A percentile compares a stretch with the other conserved stretches of the same genome.
These are phyloP conservation scores for Zasmidium citrigriseum DNA, from an alignment of 2,329 filamentous ascomycete genomes.

Conservation along the genomic window DNA sequence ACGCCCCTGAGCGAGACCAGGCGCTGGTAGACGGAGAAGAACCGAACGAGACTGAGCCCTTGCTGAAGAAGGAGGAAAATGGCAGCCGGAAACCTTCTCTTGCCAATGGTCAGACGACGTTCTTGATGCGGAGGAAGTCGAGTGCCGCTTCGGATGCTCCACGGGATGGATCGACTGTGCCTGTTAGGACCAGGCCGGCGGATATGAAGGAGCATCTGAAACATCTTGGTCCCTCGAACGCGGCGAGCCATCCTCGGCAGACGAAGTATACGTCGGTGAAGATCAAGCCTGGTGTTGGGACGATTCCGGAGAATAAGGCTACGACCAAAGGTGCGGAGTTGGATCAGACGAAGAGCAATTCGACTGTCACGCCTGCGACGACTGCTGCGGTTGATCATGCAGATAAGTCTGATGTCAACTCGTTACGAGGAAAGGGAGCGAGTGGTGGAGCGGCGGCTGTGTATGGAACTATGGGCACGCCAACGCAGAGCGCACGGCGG, in stretches of 20 bases:
- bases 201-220: conserved; percentile 62
- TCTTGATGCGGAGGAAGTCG: conserved; percentile 48
- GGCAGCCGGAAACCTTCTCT: conserved; percentile 34
- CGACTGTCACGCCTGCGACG: background rate
- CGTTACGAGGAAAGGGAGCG: conserved; percentile 43
- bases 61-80: conserved; percentile 27
- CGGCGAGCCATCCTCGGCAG: conserved; percentile 59
- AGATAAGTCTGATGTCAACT: conserved; percentile 12
- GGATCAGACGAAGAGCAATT: background rate
- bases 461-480: conserved; percentile 43
- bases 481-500: conserved; percentile 9
- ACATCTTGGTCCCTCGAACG: conserved; percentile 65
- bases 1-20: conserved; percentile 11
- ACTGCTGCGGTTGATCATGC: conserved; percentile 13
- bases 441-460: conserved; percentile 66
- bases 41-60: conserved; percentile 31
- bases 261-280: conserved; percentile 66
- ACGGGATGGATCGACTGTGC: conserved; percentile 27
- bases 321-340: conserved; percentile 19
- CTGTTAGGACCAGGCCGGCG: conserved; percentile 54
- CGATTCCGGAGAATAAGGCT: conserved; percentile 42
- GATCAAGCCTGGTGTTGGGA: conserved; percentile 60
- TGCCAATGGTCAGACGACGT: conserved; percentile 40
- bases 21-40: conserved; percentile 21
- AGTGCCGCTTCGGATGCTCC: conserved; percentile 40